Conservation (phyloP, 176 grass and related monocot genomes). For the Triticum dicoccoides region DNA sequence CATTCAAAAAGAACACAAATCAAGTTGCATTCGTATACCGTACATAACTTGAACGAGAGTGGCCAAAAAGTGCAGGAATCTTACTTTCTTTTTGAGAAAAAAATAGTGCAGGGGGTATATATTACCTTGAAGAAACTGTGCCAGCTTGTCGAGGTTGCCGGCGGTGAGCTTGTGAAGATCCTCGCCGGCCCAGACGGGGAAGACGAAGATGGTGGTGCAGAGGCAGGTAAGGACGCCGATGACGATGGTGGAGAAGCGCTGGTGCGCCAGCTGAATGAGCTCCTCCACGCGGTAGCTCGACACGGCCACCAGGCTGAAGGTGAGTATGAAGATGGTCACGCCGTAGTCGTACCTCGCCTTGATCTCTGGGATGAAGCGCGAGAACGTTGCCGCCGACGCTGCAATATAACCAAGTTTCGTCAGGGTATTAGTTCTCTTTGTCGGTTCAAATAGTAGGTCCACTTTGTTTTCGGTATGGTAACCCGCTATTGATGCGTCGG, state of each 20-base stretch:
- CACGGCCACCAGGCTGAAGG: slow-evolving; percentile 91
- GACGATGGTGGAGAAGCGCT: slow-evolving; percentile 70
- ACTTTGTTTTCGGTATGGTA: no score
- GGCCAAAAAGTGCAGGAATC: background rate
- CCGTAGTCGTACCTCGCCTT: slow-evolving; percentile 95
- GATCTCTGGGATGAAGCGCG: slow-evolving; percentile 92
- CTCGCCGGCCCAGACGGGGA: slow-evolving; percentile 88
- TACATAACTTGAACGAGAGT: background rate
- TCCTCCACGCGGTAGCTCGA: slow-evolving; percentile 90
- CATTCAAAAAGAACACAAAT: no score
- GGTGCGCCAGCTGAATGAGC: slow-evolving; percentile 72
- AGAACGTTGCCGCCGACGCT: slow-evolving; percentile 86
- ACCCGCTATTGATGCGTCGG: no score
- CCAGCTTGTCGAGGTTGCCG: slow-evolving; percentile 67
- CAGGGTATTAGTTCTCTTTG: background rate
- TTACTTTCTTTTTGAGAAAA: background rate
- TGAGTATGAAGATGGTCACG: slow-evolving; percentile 91
- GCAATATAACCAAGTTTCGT: background rate
- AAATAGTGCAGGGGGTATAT: background rate
- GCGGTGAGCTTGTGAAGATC: slow-evolving; percentile 72
- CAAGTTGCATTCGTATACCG: no score
- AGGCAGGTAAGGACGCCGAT: slow-evolving; percentile 78
- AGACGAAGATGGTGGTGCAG: slow-evolving; percentile 57
- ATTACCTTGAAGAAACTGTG: slow-evolving; percentile 68
- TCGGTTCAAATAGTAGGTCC: no score